Evolutionary conservation across 495 filamentous ascomycete genomes (phyloP).

Genomic region (Daldinia grandis): DNA sequence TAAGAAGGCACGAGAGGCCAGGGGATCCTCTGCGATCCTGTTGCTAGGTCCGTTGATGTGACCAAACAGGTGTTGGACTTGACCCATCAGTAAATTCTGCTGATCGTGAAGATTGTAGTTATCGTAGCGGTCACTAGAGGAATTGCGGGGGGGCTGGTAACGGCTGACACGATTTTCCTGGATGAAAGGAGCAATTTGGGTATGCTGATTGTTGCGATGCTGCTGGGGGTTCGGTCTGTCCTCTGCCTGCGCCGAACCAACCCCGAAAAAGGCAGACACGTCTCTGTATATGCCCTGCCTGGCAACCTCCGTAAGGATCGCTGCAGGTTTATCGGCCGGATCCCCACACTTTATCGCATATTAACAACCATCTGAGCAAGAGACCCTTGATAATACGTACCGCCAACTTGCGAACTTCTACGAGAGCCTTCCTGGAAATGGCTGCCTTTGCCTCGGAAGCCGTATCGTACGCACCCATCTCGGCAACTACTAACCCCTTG

Average conservation of each 20-base stretch:
- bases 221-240: neutral
- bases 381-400: neutral
- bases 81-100: conserved; percentile 7
- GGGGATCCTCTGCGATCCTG: conserved; percentile 17
- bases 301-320: neutral
- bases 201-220: neutral
- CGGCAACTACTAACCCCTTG: conserved; percentile 7
- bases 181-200: neutral
- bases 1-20: conserved; percentile 42
- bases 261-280: neutral
- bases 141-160: neutral
- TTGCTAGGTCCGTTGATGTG: conserved; percentile 15
- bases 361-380: neutral
- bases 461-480: neutral
- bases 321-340: neutral
- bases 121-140: neutral
- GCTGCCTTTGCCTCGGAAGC: conserved; percentile 1
- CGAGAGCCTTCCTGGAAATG: conserved; percentile 27
- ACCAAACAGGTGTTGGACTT: conserved; percentile 20
- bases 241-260: neutral
- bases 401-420: conserved; percentile 1
- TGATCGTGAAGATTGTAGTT: conserved; percentile 2
- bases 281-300: neutral
- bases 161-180: neutral
- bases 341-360: neutral